These are phyloP conservation scores for Solanum pinnatisectum DNA, from an alignment of 257 asterid genomes.

Conservation along the genomic window DNA sequence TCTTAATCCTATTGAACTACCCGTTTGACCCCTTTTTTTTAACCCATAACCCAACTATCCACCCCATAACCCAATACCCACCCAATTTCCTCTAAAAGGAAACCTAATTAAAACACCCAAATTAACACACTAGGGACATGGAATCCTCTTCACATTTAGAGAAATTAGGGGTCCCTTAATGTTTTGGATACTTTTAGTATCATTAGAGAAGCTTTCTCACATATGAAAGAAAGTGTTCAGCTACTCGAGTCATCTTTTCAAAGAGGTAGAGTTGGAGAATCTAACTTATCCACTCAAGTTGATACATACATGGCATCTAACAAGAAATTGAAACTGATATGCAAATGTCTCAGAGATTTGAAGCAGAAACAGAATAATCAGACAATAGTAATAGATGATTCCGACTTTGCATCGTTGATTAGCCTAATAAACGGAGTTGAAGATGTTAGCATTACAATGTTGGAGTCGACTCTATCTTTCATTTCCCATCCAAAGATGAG, in stretches of 20 bases:
- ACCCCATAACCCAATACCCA: too few relatives aligned
- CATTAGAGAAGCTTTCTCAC: conserved; percentile 3
- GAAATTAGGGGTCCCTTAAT: too few relatives aligned
- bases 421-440: conserved; percentile 13
- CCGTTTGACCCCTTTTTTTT: too few relatives aligned
- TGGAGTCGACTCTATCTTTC: conserved; percentile 5
- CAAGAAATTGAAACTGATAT: conserved; percentile 17
- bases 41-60: too few relatives aligned
- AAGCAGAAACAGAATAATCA: conserved; percentile 1
- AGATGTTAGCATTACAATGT: neutral
- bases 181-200: conserved; percentile 11
- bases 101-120: too few relatives aligned
- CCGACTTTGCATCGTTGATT: neutral
- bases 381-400: neutral
- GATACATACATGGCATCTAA: conserved; percentile 10
- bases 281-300: neutral
- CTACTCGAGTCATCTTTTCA: conserved; percentile 13
- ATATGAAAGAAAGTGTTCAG: conserved; percentile 8
- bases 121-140: too few relatives aligned
- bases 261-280: conserved; percentile 8
- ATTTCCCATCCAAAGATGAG: conserved; percentile 3
- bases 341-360: conserved; percentile 11
- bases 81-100: too few relatives aligned
- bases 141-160: too few relatives aligned
- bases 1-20: too few relatives aligned